Percentiles rank a stretch among this genome's conserved stretches.
Evolutionary conservation across 129 eudicot genomes (phyloP).

Genomic region (Cynara cardunculus): DNA sequence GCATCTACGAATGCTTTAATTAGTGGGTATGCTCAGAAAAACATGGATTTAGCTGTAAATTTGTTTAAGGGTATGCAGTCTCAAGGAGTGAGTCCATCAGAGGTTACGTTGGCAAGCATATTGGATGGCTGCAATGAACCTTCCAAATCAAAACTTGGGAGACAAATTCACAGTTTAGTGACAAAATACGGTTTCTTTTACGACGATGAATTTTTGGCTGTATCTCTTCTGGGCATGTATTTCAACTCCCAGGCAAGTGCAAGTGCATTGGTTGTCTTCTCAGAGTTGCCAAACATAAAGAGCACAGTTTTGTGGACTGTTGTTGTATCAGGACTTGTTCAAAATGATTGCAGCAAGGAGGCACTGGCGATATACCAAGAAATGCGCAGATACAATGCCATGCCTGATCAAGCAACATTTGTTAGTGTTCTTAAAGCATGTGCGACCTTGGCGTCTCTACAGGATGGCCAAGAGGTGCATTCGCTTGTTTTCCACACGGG

Average conservation of each 20-base stretch:
- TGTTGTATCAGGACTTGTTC: slow-evolving; percentile 64
- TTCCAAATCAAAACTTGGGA: slow-evolving; percentile 45
- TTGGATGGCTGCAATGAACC: slow-evolving; percentile 57
- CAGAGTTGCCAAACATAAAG: slow-evolving; percentile 56
- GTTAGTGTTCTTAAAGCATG: slow-evolving; percentile 80
- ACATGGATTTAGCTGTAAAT: slow-evolving; percentile 43
- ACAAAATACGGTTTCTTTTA: slow-evolving; percentile 47
- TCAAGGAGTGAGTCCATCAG: slow-evolving; percentile 62
- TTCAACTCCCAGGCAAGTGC: slow-evolving; percentile 29
- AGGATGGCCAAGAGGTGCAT: slow-evolving; percentile 66
- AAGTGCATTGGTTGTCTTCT: slow-evolving; percentile 52
- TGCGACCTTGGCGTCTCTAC: slow-evolving; percentile 61
- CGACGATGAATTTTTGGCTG: slow-evolving; percentile 58
- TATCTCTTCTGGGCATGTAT: slow-evolving; percentile 80
- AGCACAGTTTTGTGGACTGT: slow-evolving; percentile 79
- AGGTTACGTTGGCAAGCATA: slow-evolving; percentile 79
- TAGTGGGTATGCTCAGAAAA: slow-evolving; percentile 53
- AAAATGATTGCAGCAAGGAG: slow-evolving; percentile 52
- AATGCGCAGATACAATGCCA: slow-evolving; percentile 57
- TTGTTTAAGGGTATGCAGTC: slow-evolving; percentile 43
- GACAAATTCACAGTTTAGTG: slow-evolving; percentile 65
- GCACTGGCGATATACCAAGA: slow-evolving; percentile 59
- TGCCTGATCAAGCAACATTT: slow-evolving; percentile 95
- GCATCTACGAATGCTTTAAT: slow-evolving; percentile 73
- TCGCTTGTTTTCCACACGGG: slow-evolving; percentile 65